These are phyloP conservation scores for Trichosporon coremiiforme DNA, from an alignment of 1,284 basidiomycete genomes.

Conservation along the genomic window DNA sequence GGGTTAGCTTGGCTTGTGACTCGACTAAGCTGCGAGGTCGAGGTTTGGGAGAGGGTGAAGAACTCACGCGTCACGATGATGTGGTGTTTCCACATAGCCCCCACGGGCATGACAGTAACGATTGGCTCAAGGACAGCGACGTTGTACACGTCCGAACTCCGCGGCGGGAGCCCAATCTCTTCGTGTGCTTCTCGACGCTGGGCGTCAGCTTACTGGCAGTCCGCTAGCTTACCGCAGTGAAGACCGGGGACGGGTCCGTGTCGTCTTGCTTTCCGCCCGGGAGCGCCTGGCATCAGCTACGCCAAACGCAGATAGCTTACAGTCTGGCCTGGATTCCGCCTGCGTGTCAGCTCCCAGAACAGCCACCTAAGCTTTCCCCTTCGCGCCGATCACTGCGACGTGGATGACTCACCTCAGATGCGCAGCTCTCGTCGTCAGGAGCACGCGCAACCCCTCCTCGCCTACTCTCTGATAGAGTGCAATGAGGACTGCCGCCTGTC, in stretches of 20 bases:
- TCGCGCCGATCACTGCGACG: too few species aligned
- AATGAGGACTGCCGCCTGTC: conserved; percentile 71
- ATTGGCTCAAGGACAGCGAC: conserved; percentile 72
- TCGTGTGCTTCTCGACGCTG: conserved; percentile 79
- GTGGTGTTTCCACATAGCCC: conserved; percentile 53
- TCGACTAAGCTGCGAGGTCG: too few species aligned
- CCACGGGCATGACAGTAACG: conserved; percentile 69
- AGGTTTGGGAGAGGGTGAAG: too few species aligned
- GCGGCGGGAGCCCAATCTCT: conserved; percentile 70
- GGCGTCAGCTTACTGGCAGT: conserved; percentile 18
- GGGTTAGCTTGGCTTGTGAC: too few species aligned
- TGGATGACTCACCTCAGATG: conserved; percentile 60
- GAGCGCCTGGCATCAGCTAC: conserved; percentile 59
- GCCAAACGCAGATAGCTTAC: not conserved
- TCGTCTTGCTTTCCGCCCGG: conserved; percentile 80
- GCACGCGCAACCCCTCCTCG: conserved; percentile 64
- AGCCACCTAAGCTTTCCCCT: too few species aligned
- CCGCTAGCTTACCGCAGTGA: conserved; percentile 73
- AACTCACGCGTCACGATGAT: conserved; percentile 55
- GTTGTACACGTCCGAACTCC: conserved; percentile 64
- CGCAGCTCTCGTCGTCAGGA: conserved; percentile 81
- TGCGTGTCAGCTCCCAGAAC: conserved; percentile 23
- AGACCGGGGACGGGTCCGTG: conserved; percentile 64
- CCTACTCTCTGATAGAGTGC: conserved; percentile 70
- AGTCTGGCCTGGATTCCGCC: conserved; percentile 30